These are phyloP conservation scores for Leishmania major DNA, from an alignment of 208 protist species.

Conservation along the genomic window DNA sequence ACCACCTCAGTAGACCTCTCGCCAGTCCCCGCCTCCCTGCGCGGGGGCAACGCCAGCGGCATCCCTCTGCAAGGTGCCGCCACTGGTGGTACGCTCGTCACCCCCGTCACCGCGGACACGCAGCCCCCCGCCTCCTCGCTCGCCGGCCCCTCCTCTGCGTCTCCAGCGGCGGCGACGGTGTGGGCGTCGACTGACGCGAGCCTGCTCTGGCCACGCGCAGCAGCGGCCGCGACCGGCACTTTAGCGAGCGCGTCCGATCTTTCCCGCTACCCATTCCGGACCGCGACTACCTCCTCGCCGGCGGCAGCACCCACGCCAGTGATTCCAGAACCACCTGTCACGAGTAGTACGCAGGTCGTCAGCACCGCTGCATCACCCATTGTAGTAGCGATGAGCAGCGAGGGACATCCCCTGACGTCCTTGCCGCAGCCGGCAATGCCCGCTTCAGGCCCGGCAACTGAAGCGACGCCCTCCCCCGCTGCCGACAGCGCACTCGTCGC, in stretches of 20 bases:
- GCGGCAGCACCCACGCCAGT: background rate
- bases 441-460: background rate
- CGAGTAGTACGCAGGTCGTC: background rate
- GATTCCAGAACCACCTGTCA: background rate
- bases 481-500: background rate
- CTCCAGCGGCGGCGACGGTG: conserved; percentile 15
- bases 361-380: conserved; percentile 2
- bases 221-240: background rate
- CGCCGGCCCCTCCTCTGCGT: background rate
- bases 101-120: conserved; percentile 10
- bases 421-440: background rate
- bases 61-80: conserved; percentile 41
- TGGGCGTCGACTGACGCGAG: conserved; percentile 28
- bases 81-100: conserved; percentile 21
- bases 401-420: background rate
- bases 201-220: conserved; percentile 11
- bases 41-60: conserved; percentile 16
- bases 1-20: conserved; percentile 18
- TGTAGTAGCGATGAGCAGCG: conserved; percentile 32
- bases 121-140: background rate
- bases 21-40: conserved; percentile 9
- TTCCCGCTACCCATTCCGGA: conserved; percentile 23
- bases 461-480: background rate
- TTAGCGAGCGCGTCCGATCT: background rate
- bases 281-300: background rate